A percentile compares a stretch with the other conserved stretches of the same genome.
Evolutionary conservation across 257 asterid genomes (phyloP).

Genomic region (Forsythia suspensa): DNA sequence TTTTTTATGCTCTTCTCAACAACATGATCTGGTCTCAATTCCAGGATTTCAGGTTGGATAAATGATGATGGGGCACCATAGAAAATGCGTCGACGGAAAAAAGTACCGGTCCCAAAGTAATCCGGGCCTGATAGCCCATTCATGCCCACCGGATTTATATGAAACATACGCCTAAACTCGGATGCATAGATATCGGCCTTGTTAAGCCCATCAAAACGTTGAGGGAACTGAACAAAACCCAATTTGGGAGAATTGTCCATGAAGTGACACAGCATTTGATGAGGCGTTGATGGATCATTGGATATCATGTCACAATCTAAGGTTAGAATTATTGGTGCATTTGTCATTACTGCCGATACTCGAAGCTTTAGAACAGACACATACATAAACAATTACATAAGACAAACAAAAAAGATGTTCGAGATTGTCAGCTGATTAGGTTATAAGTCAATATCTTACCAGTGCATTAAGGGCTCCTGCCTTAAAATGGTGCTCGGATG

Average conservation of each 20-base stretch:
- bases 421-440: neutral
- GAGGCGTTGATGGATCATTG: slow-evolving; percentile 68
- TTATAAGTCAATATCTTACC: slow-evolving; percentile 31
- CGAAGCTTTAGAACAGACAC: slow-evolving; percentile 49
- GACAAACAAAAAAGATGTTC: neutral
- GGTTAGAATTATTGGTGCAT: slow-evolving; percentile 67
- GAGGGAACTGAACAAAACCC: slow-evolving; percentile 72
- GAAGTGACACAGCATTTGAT: slow-evolving; percentile 50
- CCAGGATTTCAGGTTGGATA: slow-evolving; percentile 39
- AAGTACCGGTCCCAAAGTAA: slow-evolving; percentile 50
- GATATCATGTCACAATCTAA: slow-evolving; percentile 90
- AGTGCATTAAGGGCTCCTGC: slow-evolving; percentile 84
- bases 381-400: neutral
- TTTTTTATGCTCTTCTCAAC: slow-evolving; percentile 33
- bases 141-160: slow-evolving; percentile 46
- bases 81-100: slow-evolving; percentile 52
- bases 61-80: slow-evolving; percentile 41
- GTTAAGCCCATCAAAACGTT: slow-evolving; percentile 44
- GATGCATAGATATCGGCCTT: slow-evolving; percentile 58
- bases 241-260: slow-evolving; percentile 41
- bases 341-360: slow-evolving; percentile 68
- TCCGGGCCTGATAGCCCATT: slow-evolving; percentile 57
- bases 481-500: slow-evolving; percentile 61
- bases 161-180: slow-evolving; percentile 34
- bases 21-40: slow-evolving; percentile 35